Base-by-base conservation (phyloP, 2,329 filamentous ascomycete genomes). In the Helotiales sp. region DNA sequence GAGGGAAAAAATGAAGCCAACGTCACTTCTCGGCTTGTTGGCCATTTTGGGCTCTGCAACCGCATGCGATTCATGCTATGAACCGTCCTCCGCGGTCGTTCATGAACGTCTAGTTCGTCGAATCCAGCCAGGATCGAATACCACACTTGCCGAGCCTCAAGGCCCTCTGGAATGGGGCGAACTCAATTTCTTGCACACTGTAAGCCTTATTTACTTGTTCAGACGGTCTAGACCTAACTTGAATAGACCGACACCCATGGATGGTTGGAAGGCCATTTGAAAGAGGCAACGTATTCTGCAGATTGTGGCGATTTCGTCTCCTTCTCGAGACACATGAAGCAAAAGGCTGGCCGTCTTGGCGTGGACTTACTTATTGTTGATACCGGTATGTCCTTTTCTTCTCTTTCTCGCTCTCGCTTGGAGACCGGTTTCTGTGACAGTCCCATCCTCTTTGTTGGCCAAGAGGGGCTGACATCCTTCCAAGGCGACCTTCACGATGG, bases 251-350 rank as follows among this genome's bases (percentile, higher is more conserved):
- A 74, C 59, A 74, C 71, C 20, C 71, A 74, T 64, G 94, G 95
- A 74, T 98, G 95, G 95, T 89, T 96, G 76, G 93, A 89, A 13
- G 95, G 95, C 1, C 95, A 98, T 82, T 81, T 97, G 3, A 90
- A 93, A 81, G 95, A 98, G 89, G 92, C 83, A 75, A 86, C 94
- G 64, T 98, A 95, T 80, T 93, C 92, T 17, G 94, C 93, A 55
- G 95, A 98, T 80, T 97, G 95, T 93, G 95, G 95, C 68, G 95
- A 98, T 80, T 98, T 97, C 80, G 86, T 97, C 73, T 97, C 94
- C 8, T 97, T 98, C 77, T 87, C 93, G 30, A 84, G 89, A 37
- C 93, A 94, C 77, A 87, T 98, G 84, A 89, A 87, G 65, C 85
- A 88, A 70, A 89, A 87, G 76, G 93, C 93, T 66, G 91, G 97